These are phyloP conservation scores for Cymbopogon citratus DNA, from an alignment of 176 grass and related monocot genomes.

Conservation along the genomic window DNA sequence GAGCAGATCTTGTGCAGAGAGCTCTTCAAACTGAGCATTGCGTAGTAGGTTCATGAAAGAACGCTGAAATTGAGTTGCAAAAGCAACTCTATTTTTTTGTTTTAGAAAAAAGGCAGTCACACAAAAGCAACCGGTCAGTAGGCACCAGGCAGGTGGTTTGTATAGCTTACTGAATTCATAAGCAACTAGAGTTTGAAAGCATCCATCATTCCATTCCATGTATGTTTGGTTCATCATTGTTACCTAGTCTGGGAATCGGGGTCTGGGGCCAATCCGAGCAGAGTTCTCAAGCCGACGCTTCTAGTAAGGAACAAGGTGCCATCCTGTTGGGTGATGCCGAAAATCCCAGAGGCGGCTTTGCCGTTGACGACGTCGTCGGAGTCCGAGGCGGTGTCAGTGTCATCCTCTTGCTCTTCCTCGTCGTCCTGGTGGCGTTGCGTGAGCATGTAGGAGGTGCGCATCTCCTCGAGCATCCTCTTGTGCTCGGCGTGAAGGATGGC, in stretches of 20 bases:
- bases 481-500: slow-evolving; percentile 89
- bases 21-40: slow-evolving; percentile 86
- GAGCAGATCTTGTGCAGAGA: slow-evolving; percentile 67
- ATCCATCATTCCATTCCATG: neutral
- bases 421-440: slow-evolving; percentile 12
- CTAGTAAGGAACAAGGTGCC: slow-evolving; percentile 29
- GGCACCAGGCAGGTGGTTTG: neutral
- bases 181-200: neutral
- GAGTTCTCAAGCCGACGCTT: slow-evolving; percentile 55
- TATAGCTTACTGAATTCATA: neutral
- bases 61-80: slow-evolving; percentile 68
- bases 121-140: neutral
- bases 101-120: neutral
- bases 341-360: neutral
- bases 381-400: neutral
- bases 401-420: neutral
- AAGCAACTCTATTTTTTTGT: slow-evolving; percentile 34
- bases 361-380: slow-evolving; percentile 5
- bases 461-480: slow-evolving; percentile 83
- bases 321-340: slow-evolving; percentile 35
- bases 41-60: slow-evolving; percentile 93
- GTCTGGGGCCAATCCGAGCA: slow-evolving; percentile 49
- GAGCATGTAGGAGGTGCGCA: slow-evolving; percentile 66
- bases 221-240: neutral
- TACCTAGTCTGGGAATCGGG: slow-evolving; percentile 31